Conservation (phyloP, 495 filamentous ascomycete genomes). For the Paragyromitra xinjiangensis region DNA sequence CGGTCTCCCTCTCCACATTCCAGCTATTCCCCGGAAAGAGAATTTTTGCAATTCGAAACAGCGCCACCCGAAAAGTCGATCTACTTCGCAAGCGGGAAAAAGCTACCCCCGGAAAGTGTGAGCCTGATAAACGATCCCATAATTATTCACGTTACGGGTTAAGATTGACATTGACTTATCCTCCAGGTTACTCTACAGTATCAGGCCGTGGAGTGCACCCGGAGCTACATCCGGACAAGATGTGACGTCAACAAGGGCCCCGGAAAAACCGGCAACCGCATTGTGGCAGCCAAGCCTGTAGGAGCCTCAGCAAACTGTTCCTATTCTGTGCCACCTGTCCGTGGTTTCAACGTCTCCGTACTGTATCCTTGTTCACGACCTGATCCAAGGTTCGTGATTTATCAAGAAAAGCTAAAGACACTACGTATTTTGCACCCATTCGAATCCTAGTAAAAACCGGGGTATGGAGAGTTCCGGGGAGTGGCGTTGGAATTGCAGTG, state of each 20-base stretch:
- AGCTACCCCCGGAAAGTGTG: not conserved
- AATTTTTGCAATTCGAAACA: slow-evolving; percentile 13
- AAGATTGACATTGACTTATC: slow-evolving; percentile 19
- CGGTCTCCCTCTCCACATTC: slow-evolving; percentile 27
- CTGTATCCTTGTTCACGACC: not conserved
- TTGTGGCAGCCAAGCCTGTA: not conserved
- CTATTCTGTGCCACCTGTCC: not conserved
- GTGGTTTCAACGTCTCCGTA: not conserved
- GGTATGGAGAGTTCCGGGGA: slow-evolving; percentile 14
- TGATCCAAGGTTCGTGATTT: not conserved
- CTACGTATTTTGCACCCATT: slow-evolving; percentile 13
- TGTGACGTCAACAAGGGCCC: slow-evolving; percentile 34
- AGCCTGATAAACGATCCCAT: not conserved
- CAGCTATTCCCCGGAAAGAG: slow-evolving; percentile 8
- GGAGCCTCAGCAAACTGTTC: slow-evolving; percentile 19
- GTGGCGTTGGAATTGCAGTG: not conserved
- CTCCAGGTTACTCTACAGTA: not conserved
- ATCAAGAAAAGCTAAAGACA: slow-evolving; percentile 1
- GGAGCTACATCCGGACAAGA: not conserved
- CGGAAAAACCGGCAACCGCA: slow-evolving; percentile 32
- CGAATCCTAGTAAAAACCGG: slow-evolving; percentile 25
- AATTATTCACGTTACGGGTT: slow-evolving; percentile 18
- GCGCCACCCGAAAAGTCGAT: not conserved
- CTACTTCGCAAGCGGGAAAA: slow-evolving; percentile 8
- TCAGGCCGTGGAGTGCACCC: not conserved